Evolutionary conservation across 164 flowering plant species (phyloP), one percentile per base, ranked within the genome.

Genomic region (Dillenia suffruticosa): DNA sequence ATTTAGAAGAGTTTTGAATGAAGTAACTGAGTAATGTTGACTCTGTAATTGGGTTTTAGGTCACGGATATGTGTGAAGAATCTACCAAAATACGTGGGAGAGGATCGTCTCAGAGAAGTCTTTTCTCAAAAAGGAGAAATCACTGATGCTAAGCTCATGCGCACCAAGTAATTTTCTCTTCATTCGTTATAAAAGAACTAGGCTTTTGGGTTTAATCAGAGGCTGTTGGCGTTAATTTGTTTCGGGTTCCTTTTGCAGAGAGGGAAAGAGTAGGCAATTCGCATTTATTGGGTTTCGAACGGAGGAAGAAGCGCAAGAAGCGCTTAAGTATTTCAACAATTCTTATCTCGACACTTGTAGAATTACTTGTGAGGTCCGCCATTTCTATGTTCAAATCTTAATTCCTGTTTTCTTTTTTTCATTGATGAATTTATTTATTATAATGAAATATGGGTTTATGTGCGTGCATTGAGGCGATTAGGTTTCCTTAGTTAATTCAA

Each of bases 101-200:
- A 91, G 72, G 88, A 89, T 53, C 84, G 90, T n/a, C 82, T 91
- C 40, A 72, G 89, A 56, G 95, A 84, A 8, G 72, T 79, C 65
- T 89, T 94, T 66, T 87, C 96, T 22, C 83, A 81, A 78, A 91
- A 87, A 73, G 98, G 98, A 49, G 98, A 94, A 75, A 73, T 91
- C 8, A 94, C 97, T 2, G 98, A 94, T 64, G 89, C 83, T 32
- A 89, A 86, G 78, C 77, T 91, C 47, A 86, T 83, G 81, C 85
- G 89, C 13, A 87, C 91, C 60, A 72, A 60, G 98, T 93, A 75
- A 49, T 55, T 54, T 48, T 15, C 9, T 50, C 3, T 55, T 22
- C 44, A 11, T 9, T 13, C 44, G 40, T 44, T 50, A 44, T 44
- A 10, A 19, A 58, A 11, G 15, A 12, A 14, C 26, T 43, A 46